phyloP scores from a whole-genome alignment of 1,284 basidiomycete species.

The Tilletia setariae region DNA sequence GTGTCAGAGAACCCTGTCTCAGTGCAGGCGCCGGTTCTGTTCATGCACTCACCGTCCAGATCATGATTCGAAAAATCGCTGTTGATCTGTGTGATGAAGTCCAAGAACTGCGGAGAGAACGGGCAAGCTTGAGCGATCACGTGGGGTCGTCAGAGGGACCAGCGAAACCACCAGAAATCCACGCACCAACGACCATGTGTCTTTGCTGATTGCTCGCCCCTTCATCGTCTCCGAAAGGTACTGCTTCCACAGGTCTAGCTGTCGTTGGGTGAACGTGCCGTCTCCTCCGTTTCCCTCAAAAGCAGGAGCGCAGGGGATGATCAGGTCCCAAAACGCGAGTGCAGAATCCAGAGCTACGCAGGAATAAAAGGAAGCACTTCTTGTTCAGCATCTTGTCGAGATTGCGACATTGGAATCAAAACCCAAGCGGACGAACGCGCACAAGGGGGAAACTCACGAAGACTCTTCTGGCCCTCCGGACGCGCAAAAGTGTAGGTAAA shows the following conservation, averaged over 20 bases:
- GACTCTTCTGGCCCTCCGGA: conserved; percentile 64
- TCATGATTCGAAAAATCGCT: conserved; percentile 76
- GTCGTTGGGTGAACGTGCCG: conserved; percentile 66
- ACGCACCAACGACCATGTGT: conserved; percentile 76
- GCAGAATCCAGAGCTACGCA: conserved; percentile 67
- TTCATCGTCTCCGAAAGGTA: conserved; percentile 68
- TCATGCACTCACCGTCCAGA: conserved; percentile 66
- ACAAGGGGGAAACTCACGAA: conserved; percentile 46
- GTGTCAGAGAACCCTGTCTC: no score
- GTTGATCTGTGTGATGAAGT: conserved; percentile 79
- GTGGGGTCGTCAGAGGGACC: conserved; percentile 11
- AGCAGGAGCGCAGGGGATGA: conserved; percentile 73
- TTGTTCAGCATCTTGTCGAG: background rate
- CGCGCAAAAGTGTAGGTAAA: conserved; percentile 84
- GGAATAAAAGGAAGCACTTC: background rate
- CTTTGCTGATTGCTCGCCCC: conserved; percentile 81
- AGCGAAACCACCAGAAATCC: background rate
- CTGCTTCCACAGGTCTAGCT: conserved; percentile 78
- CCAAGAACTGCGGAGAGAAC: conserved; percentile 61
- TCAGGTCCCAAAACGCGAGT: conserved; percentile 76
- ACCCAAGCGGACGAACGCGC: background rate
- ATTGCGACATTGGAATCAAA: conserved; percentile 28
- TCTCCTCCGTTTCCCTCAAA: conserved; percentile 57
- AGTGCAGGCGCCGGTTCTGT: background rate
- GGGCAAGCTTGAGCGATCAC: conserved; percentile 6